Evolutionary conservation across 495 filamentous ascomycete species (phyloP), one percentile per base, ranked within the genome.

Genomic region (Xylaria nigripes): DNA sequence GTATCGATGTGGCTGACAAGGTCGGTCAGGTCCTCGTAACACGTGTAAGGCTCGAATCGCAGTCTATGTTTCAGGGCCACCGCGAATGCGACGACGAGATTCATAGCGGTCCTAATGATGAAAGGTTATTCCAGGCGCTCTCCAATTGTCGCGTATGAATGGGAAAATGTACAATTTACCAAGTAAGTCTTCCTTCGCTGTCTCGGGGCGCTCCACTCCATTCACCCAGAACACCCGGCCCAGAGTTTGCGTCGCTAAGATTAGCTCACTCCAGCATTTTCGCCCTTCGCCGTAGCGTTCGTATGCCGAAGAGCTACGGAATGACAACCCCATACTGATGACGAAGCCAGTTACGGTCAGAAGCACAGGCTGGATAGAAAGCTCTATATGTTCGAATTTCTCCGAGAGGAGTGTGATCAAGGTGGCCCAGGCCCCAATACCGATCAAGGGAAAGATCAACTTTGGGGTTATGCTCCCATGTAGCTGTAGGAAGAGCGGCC

Each of bases 291-390:
- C 77, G 66, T 85, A 87, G 62, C 87, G 83, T 67, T 94, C 89
- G 62, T 95, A 95, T 6, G 89, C 89, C 15, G 87, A 90, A 0
- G 86, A 86, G 58, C 81, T 87, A 46, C 89, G 84, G 72, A 95
- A 93, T 21, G 85, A 89, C 57, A 95, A 72, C 0, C 86, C 79
- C 63, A 94, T 68, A 75, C 85, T 86, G 60, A 95, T 87, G 56
- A 94, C 87, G 75, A 95, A 93, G 84, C 89, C 89, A 24, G 88
- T 81, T 10, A 94, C 84, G 13, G 88, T 94, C 30, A 95, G 78
- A 8, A 95, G 75, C 50, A 90, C 76, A 21, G 76, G 81, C 56
- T 79, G 77, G 23, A 93, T 82, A 19, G 77, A 77, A 2, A 87
- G 69, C 68, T 78, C 71, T 54, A 82, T 81, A 60, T 57, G 38